Evolutionary conservation across 2,329 filamentous ascomycete species (phyloP).

Genomic region (Arthrobotrys sphaeroides): DNA sequence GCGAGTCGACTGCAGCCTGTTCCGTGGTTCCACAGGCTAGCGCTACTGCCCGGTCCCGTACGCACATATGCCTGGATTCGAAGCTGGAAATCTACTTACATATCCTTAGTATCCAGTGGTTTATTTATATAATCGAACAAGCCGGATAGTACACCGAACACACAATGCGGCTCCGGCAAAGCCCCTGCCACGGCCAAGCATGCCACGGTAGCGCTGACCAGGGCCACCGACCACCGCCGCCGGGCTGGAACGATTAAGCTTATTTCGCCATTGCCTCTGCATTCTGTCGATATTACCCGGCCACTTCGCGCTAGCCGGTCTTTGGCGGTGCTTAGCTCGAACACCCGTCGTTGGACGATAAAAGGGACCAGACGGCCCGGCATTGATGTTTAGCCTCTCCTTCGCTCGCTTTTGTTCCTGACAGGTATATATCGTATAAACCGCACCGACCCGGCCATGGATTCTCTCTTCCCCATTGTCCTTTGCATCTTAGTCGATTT

Average conservation of each 20-base stretch:
- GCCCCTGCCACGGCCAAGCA: background rate
- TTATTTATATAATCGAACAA: too few species aligned
- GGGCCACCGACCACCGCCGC: background rate
- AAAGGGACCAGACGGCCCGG: background rate
- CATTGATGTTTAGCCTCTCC: too few species aligned
- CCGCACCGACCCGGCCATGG: background rate
- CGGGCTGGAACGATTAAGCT: conserved; percentile 24
- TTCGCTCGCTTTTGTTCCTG: conserved; percentile 2
- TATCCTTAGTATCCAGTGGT: too few species aligned
- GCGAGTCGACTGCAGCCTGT: too few species aligned
- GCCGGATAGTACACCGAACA: too few species aligned
- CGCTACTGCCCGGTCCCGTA: too few species aligned
- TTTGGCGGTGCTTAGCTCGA: background rate
- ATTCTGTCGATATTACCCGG: background rate
- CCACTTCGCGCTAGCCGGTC: background rate
- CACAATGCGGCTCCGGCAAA: too few species aligned
- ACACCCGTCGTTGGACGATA: background rate
- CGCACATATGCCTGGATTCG: too few species aligned
- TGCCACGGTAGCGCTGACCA: background rate
- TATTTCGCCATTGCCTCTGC: conserved; percentile 7
- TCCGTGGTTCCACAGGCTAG: too few species aligned
- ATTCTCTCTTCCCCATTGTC: background rate
- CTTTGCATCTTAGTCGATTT: too few species aligned
- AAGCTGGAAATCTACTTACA: too few species aligned
- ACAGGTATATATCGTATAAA: background rate